phyloP scores from a whole-genome alignment of 129 eudicot species.

The Lactuca saligna region DNA sequence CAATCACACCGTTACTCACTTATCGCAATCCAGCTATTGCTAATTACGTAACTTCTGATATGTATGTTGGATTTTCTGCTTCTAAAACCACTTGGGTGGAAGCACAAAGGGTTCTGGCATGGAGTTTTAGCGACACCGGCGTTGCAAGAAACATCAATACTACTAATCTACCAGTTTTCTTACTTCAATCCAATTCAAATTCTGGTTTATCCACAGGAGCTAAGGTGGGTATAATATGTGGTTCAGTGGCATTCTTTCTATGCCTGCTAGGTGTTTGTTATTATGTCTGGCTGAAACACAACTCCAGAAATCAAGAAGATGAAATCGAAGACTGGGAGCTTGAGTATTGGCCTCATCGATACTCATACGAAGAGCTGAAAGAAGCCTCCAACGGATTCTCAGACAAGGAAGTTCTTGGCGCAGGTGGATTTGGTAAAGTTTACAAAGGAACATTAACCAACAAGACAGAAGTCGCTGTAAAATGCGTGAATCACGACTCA shows the following conservation, averaged over 20 bases:
- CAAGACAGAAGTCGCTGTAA: constrained; percentile 61
- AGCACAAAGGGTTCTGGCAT: constrained; percentile 64
- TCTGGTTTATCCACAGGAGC: constrained; percentile 39
- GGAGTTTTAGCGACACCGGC: constrained; percentile 76
- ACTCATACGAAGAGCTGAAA: constrained; percentile 56
- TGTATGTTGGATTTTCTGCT: constrained; percentile 74
- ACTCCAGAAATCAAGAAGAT: constrained; percentile 26
- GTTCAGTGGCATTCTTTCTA: constrained; percentile 29
- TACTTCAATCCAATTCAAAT: constrained; percentile 6
- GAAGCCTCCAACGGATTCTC: constrained; percentile 56
- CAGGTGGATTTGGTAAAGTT: constrained; percentile 82
- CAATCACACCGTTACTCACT: constrained; percentile 39
- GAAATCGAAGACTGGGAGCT: constrained; percentile 83
- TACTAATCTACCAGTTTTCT: constrained; percentile 45
- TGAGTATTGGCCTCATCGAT: constrained; percentile 83
- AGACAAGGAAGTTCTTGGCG: constrained; percentile 44
- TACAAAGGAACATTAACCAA: constrained; percentile 52
- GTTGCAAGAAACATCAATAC: constrained; percentile 54
- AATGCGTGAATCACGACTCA: constrained; percentile 75
- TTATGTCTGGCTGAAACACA: constrained; percentile 45
- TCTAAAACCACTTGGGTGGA: constrained; percentile 59
- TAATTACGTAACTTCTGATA: constrained; percentile 39
- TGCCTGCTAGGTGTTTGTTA: constrained; percentile 30
- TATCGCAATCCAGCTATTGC: constrained; percentile 32
- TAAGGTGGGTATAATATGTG: constrained; percentile 49